phyloP scores from a whole-genome alignment of 306 rosid genomes.

The Erythrophleum fordii region DNA sequence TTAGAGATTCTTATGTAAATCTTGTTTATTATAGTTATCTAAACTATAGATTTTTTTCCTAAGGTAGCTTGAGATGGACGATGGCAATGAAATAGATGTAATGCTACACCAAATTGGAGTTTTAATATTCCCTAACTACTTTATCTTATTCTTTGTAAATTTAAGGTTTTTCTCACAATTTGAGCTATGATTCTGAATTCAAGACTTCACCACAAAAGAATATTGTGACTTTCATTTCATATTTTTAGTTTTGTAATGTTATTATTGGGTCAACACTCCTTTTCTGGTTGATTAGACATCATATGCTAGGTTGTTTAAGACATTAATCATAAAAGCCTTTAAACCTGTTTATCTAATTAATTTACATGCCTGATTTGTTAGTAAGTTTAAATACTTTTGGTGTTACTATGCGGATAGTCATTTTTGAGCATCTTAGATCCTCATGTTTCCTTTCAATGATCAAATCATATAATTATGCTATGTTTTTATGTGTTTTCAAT shows the following conservation, averaged over 20 bases:
- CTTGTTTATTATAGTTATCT: no score
- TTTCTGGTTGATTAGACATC: neutral
- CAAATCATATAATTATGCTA: neutral
- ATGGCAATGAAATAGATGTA: no score
- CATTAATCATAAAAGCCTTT: constrained; percentile 15
- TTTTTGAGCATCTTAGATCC: neutral
- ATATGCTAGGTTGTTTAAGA: neutral
- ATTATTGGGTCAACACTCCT: neutral
- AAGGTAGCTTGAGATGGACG: no score
- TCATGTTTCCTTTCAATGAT: neutral
- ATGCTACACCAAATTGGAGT: no score
- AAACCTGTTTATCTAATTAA: neutral
- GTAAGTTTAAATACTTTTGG: neutral
- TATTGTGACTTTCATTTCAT: neutral
- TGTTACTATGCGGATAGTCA: neutral
- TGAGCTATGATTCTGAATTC: neutral
- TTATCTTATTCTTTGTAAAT: neutral
- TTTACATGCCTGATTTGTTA: neutral
- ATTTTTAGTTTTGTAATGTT: neutral
- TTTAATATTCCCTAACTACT: neutral
- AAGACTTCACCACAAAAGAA: neutral
- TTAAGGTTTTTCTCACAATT: neutral
- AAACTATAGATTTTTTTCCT: no score
- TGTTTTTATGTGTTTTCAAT: neutral
- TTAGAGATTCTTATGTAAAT: no score